These are phyloP conservation scores for Candida namnaoensis DNA, from an alignment of 805 yeast species.

Conservation along the genomic window DNA sequence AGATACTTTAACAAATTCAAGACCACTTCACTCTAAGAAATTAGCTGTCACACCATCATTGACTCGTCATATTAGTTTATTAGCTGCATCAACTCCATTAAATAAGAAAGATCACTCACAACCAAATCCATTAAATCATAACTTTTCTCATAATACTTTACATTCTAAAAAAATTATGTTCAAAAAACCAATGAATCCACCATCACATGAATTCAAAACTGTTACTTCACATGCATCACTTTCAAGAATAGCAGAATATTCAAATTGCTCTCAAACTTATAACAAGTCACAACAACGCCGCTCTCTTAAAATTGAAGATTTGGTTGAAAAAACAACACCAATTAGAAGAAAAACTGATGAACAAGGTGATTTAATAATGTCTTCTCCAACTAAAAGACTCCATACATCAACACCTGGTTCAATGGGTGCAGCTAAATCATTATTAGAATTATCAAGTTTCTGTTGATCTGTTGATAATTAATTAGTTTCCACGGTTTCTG, in stretches of 20 bases:
- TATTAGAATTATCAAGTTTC: slow-evolving; percentile 28
- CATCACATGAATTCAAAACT: not conserved
- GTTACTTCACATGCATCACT: slow-evolving; percentile 1
- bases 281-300: slow-evolving; percentile 1
- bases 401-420: slow-evolving; percentile 34
- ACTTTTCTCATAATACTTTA: not conserved
- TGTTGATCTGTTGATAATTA: slow-evolving; percentile 16
- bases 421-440: slow-evolving; percentile 37
- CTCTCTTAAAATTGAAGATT: slow-evolving; percentile 10
- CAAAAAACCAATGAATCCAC: slow-evolving; percentile 3
- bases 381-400: slow-evolving; percentile 27
- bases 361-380: slow-evolving; percentile 16
- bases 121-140: not conserved
- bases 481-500: not conserved
- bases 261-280: not conserved
- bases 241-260: slow-evolving; percentile 5
- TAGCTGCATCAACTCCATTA: slow-evolving; percentile 25
- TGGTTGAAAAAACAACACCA: slow-evolving; percentile 10
- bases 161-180: slow-evolving; percentile 11
- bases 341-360: slow-evolving; percentile 14
- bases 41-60: slow-evolving; percentile 12
- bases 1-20: too few species aligned
- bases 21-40: not conserved
- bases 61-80: slow-evolving; percentile 21
- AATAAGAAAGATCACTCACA: not conserved